phyloP scores from a whole-genome alignment of 805 yeast species.

The Candida xyloterini region DNA sequence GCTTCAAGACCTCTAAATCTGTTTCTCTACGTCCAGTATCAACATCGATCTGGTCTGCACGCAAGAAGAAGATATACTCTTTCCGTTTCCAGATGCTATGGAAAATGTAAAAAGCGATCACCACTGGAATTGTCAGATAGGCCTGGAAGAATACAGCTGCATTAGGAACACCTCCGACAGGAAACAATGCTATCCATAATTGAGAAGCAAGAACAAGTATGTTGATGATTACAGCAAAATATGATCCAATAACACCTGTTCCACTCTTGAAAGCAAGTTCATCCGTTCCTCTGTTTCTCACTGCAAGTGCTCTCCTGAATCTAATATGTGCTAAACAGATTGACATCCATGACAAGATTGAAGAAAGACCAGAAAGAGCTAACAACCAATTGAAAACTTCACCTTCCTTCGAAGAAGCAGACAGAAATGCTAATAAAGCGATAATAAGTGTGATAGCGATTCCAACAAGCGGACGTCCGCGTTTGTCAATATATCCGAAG shows the following conservation, averaged over 20 bases:
- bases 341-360: conserved; percentile 75
- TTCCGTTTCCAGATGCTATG: conserved; percentile 35
- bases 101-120: conserved; percentile 43
- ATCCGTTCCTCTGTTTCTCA: conserved; percentile 60
- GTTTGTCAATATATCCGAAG: conserved; percentile 65
- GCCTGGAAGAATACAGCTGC: conserved; percentile 58
- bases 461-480: conserved; percentile 77
- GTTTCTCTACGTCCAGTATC: conserved; percentile 60
- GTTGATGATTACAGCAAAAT: conserved; percentile 55
- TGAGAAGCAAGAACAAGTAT: conserved; percentile 63
- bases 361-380: conserved; percentile 71
- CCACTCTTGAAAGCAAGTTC: conserved; percentile 67
- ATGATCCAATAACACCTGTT: conserved; percentile 64
- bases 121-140: conserved; percentile 61
- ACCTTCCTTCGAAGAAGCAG: conserved; percentile 53
- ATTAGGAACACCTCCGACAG: conserved; percentile 49
- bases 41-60: conserved; percentile 49
- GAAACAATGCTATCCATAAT: conserved; percentile 78
- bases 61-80: conserved; percentile 44
- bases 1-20: conserved; percentile 51
- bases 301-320: conserved; percentile 61
- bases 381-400: conserved; percentile 68
- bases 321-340: conserved; percentile 64
- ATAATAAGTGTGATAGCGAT: conserved; percentile 48
- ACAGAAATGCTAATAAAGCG: conserved; percentile 57